These are phyloP conservation scores for Condylostoma magnum DNA, from an alignment of 169 alveolate species.

Conservation along the genomic window DNA sequence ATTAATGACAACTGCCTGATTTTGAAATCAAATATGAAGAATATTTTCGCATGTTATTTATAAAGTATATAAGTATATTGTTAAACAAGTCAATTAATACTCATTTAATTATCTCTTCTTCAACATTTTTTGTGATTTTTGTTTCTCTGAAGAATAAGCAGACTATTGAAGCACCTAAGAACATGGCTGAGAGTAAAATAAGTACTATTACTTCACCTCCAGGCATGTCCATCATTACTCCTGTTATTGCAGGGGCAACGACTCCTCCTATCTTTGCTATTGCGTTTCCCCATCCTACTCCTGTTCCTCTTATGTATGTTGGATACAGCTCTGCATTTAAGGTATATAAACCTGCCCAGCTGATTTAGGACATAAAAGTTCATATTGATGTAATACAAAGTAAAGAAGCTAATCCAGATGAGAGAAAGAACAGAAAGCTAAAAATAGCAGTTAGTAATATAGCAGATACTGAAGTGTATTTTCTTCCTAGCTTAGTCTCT, in stretches of 20 bases:
- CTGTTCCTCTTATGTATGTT: slow-evolving; percentile 14
- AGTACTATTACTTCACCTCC: slow-evolving; percentile 7
- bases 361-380: neutral
- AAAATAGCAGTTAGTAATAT: neutral
- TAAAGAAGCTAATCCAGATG: neutral
- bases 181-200: neutral
- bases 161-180: neutral
- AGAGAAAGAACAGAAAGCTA: neutral
- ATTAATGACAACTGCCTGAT: too few relatives aligned
- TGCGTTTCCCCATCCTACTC: neutral
- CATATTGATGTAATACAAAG: neutral
- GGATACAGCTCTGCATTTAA: slow-evolving; percentile 27
- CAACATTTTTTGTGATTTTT: neutral
- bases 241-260: slow-evolving; percentile 12
- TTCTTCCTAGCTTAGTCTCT: slow-evolving; percentile 11
- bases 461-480: neutral
- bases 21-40: too few relatives aligned
- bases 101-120: too few relatives aligned
- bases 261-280: slow-evolving; percentile 29
- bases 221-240: neutral
- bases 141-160: neutral
- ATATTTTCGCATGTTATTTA: too few relatives aligned
- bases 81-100: too few relatives aligned
- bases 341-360: neutral
- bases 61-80: too few relatives aligned